Base-by-base conservation (phyloP, 1,284 basidiomycete genomes). In the Cryptococcus amylolentus region DNA sequence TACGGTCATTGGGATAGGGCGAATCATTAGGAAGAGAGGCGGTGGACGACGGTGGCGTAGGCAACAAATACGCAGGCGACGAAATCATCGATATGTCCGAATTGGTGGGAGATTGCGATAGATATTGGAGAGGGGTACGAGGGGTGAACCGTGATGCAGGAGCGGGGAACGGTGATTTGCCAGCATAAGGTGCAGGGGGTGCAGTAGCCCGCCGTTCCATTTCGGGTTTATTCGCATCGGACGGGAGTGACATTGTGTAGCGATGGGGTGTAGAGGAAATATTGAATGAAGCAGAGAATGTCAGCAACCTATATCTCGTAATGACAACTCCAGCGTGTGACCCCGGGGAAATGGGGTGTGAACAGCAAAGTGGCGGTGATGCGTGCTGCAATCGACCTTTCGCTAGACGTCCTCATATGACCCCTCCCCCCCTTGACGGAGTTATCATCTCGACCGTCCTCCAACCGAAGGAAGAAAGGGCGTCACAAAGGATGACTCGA, bases 401-500 rank as follows among this genome's bases (percentile, higher is more conserved):
- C 40, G 16, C 20, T 7, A n/a, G 40, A 42, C 16, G 14, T 12
- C 16, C 40, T 42, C 40, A n/a, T 16, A 16, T 20, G 5, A n/a
- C 2, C 20, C 12, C n/a, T 2, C n/a, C 38, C 38, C 13, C 16
- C 20, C 20, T n/a, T 42, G 40, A 42, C 40, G 40, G 40, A 42
- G 40, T 16, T 20, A 10, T 16, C 16, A 16, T 42, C 20, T 4
- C 40, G 16, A 42, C 16, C 40, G 40, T 20, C 10, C 5, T 42
- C 16, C 7, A 42, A 42, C 40, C 31, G 5, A 35, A 3, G 16
- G 7, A 16, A 42, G 6, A 42, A 42, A 42, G 40, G 40, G 40
- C 14, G 7, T n/a, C 40, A 42, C 14, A 42, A 42, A 42, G 40
- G 40, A 42, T 47, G 96, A 35, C 31, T 10, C 31, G 10, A 35